Percentiles rank a stretch among this genome's conserved stretches.
Conservation (phyloP, 1,139 yeast genomes). For the Magnusiomyces fungicola region DNA sequence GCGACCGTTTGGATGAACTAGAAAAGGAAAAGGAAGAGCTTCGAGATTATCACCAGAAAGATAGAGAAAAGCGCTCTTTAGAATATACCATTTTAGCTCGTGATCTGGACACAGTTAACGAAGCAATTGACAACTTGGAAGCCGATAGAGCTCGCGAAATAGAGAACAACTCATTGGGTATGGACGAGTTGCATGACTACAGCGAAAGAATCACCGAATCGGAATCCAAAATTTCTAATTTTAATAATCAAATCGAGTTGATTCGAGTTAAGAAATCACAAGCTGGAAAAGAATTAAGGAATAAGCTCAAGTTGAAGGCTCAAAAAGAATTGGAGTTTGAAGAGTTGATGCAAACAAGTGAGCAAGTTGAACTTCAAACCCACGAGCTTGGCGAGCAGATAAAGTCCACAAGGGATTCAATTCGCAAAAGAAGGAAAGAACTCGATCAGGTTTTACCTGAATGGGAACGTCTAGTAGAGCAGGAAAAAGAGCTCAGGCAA, state of each 20-base stretch:
- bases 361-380: conserved; percentile 9
- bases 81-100: conserved; percentile 76
- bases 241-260: conserved; percentile 35
- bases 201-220: conserved; percentile 42
- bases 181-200: conserved; percentile 42
- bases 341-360: conserved; percentile 23
- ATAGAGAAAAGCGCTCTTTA: conserved; percentile 58
- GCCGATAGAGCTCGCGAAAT: conserved; percentile 49
- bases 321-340: conserved; percentile 30
- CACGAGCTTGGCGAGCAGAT: conserved; percentile 32
- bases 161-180: conserved; percentile 40
- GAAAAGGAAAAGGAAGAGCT: conserved; percentile 76
- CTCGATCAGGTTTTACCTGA: conserved; percentile 17
- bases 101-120: conserved; percentile 56
- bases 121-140: conserved; percentile 56
- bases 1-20: conserved; percentile 65
- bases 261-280: conserved; percentile 41
- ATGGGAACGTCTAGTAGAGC: conserved; percentile 31
- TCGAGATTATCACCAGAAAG: conserved; percentile 58
- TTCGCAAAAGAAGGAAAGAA: conserved; percentile 15
- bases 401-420: conserved; percentile 32
- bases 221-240: conserved; percentile 41
- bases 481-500: conserved; percentile 39
- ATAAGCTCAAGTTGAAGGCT: conserved; percentile 30
- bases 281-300: conserved; percentile 42